A percentile compares a stretch with the other conserved stretches of the same genome.
These are phyloP conservation scores for Corchorus olitorius DNA, from an alignment of 345 rosid species.

Conservation along the genomic window DNA sequence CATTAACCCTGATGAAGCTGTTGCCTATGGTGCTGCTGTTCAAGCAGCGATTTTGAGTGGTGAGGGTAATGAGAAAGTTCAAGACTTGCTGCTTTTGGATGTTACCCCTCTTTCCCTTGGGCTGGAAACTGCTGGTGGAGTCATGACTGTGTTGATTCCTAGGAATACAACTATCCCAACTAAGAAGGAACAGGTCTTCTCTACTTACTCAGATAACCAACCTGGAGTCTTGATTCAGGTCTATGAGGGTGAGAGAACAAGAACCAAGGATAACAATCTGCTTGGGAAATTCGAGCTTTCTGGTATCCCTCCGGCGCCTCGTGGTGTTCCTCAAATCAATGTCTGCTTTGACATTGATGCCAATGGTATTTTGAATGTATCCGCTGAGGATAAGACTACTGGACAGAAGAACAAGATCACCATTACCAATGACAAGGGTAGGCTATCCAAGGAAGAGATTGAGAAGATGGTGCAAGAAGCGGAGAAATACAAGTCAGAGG, in stretches of 20 bases:
- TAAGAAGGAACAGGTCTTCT: constrained; percentile 62
- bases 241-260: constrained; percentile 57
- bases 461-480: constrained; percentile 63
- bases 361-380: constrained; percentile 51
- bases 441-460: constrained; percentile 53
- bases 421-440: constrained; percentile 54
- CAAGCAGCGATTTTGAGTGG: constrained; percentile 67
- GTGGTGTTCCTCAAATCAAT: constrained; percentile 56
- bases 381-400: constrained; percentile 52
- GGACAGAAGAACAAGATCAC: constrained; percentile 63
- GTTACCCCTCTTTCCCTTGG: constrained; percentile 59
- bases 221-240: constrained; percentile 67
- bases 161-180: constrained; percentile 64
- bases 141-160: constrained; percentile 64
- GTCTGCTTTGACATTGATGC: constrained; percentile 45
- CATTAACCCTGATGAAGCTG: constrained; percentile 43
- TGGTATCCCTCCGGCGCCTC: constrained; percentile 65
- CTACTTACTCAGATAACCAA: constrained; percentile 63
- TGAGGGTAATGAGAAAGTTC: constrained; percentile 67
- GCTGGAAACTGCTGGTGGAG: constrained; percentile 61
- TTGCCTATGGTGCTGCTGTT: constrained; percentile 71
- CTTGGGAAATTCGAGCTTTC: constrained; percentile 65
- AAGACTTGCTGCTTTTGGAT: constrained; percentile 59
- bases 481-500: constrained; percentile 53
- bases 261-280: constrained; percentile 60